phyloP scores from a whole-genome alignment of 768 basidiomycete species.

The Naganishia randhawae region DNA sequence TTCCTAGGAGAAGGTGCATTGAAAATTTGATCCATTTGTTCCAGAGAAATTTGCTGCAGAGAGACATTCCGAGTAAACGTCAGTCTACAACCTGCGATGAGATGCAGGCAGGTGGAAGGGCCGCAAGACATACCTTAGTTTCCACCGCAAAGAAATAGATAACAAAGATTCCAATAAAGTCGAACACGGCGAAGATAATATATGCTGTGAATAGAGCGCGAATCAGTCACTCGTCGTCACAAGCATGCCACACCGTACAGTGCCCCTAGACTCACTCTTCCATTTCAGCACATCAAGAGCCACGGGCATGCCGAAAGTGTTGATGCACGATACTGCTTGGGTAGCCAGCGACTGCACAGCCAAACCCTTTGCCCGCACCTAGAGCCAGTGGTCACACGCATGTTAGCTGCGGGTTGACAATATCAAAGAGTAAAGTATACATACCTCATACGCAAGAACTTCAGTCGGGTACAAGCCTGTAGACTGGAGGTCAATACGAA shows the following conservation, averaged over 20 bases:
- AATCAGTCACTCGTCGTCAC: not conserved
- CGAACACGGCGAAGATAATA: constrained; percentile 35
- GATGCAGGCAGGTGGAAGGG: not conserved
- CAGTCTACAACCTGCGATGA: not conserved
- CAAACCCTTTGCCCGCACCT: constrained; percentile 57
- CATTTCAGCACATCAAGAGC: constrained; percentile 55
- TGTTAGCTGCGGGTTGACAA: too few species aligned
- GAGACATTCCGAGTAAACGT: not conserved
- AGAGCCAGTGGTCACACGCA: not conserved
- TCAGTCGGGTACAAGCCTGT: constrained; percentile 56
- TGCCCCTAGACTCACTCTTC: constrained; percentile 53
- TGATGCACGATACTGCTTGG: constrained; percentile 55
- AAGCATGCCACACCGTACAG: not conserved
- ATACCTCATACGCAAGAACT: constrained; percentile 55
- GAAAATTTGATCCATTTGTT: constrained; percentile 15
- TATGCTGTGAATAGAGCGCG: constrained; percentile 3
- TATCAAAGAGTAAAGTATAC: not conserved
- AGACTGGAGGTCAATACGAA: not conserved
- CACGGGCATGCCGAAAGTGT: constrained; percentile 57
- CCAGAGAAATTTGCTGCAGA: constrained; percentile 4
- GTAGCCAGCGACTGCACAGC: constrained; percentile 56
- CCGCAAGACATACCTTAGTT: constrained; percentile 50
- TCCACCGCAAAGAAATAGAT: constrained; percentile 58
- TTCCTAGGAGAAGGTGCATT: not conserved
- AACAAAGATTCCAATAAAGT: constrained; percentile 55